Conservation (phyloP, 2,329 filamentous ascomycete genomes). For the Aspergillus clavatus region DNA sequence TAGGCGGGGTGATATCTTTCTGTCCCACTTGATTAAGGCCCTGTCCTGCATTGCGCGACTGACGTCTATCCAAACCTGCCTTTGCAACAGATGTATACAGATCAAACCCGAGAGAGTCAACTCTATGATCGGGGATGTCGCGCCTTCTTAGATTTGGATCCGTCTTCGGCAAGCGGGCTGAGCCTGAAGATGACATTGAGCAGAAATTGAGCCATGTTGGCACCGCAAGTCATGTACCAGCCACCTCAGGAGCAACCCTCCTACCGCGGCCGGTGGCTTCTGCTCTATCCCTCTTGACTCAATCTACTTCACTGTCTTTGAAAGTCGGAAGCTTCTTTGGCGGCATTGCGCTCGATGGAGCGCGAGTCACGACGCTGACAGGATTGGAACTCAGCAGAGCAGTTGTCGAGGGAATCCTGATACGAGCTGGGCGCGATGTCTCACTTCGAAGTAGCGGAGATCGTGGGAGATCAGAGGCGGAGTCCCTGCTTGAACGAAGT, state of each 20-base stretch:
- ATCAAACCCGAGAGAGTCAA: background rate
- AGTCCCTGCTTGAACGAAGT: conserved; percentile 43
- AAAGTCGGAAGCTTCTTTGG: conserved; percentile 43
- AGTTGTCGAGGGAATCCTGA: conserved; percentile 42
- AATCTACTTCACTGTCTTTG: conserved; percentile 43
- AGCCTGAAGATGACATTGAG: conserved; percentile 3
- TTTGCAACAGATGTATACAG: background rate
- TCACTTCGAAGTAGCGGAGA: conserved; percentile 45
- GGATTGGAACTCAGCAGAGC: conserved; percentile 43
- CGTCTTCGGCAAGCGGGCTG: conserved; percentile 9
- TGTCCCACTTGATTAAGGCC: background rate
- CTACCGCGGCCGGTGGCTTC: conserved; percentile 43
- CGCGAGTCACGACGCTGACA: conserved; percentile 42
- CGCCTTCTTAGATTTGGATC: conserved; percentile 15
- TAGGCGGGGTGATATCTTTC: background rate
- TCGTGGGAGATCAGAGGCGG: conserved; percentile 39
- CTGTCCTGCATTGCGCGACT: too few relatives aligned
- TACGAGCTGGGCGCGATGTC: conserved; percentile 43
- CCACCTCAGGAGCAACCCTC: conserved; percentile 33
- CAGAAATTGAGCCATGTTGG: conserved; percentile 4
- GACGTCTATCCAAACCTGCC: background rate
- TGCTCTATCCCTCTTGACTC: conserved; percentile 40
- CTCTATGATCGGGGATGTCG: conserved; percentile 16
- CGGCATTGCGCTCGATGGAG: conserved; percentile 41
- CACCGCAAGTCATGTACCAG: conserved; percentile 21